phyloP scores from a whole-genome alignment of 2,329 filamentous ascomycete species.

The Colletotrichum zoysiae region DNA sequence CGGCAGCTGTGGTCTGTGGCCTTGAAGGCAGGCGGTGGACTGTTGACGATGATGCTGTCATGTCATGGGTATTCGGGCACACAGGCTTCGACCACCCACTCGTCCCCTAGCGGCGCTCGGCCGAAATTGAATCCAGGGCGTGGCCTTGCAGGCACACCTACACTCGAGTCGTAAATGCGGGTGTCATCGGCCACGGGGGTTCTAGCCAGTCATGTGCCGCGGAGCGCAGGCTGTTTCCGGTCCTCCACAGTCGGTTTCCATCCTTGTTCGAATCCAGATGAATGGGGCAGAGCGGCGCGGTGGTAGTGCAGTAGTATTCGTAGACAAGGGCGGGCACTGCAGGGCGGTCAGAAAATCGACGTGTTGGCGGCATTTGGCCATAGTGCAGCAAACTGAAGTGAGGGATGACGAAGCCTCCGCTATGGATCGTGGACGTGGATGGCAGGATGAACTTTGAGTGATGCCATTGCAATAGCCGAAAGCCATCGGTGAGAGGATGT shows the following conservation, averaged over 20 bases:
- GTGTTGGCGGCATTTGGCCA: conserved; percentile 18
- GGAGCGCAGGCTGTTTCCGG: conserved; percentile 4
- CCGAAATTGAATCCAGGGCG: conserved; percentile 13
- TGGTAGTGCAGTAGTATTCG: neutral
- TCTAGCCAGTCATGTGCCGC: conserved; percentile 7
- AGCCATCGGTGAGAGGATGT: neutral
- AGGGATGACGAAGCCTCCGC: conserved; percentile 34
- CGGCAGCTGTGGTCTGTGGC: neutral
- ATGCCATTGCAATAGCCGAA: conserved; percentile 22
- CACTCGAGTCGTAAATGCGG: conserved; percentile 26
- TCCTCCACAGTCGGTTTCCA: conserved; percentile 16
- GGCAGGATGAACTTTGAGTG: conserved; percentile 4
- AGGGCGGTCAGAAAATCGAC: conserved; percentile 8
- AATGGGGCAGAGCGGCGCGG: conserved; percentile 5
- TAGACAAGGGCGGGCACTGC: conserved; percentile 4
- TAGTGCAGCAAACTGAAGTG: conserved; percentile 32
- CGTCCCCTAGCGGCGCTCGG: conserved; percentile 14
- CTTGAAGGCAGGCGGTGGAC: conserved; percentile 12
- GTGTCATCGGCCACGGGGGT: conserved; percentile 16
- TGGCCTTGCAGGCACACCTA: conserved; percentile 17
- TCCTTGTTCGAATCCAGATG: conserved; percentile 9
- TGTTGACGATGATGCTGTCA: conserved; percentile 29
- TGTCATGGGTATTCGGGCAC: conserved; percentile 16
- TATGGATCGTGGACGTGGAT: conserved; percentile 32
- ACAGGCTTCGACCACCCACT: conserved; percentile 16